phyloP scores from a whole-genome alignment of 2,329 filamentous ascomycete genomes.

The Exserohilum turcica region DNA sequence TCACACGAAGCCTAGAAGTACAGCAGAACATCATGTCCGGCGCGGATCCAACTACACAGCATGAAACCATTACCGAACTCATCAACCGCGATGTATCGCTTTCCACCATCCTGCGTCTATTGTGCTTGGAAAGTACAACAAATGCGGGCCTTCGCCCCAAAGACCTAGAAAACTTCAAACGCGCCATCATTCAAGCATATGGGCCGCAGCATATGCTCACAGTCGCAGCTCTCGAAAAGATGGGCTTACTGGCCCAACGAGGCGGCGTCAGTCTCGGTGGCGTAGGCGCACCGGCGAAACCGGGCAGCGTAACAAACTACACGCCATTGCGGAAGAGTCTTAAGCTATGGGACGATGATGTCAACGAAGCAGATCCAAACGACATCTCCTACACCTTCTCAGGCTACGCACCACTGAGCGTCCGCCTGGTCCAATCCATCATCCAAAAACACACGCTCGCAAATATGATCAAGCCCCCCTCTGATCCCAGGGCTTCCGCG shows the following conservation, averaged over 20 bases:
- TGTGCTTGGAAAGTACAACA: slow-evolving; percentile 91
- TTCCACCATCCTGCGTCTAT: slow-evolving; percentile 77
- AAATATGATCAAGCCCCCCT: slow-evolving; percentile 60
- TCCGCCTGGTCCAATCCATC: slow-evolving; percentile 89
- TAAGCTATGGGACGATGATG: slow-evolving; percentile 90
- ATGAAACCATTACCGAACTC: slow-evolving; percentile 91
- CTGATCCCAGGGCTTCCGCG: slow-evolving; percentile 40
- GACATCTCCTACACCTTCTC: slow-evolving; percentile 98
- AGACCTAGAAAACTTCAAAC: slow-evolving; percentile 88
- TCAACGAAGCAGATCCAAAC: slow-evolving; percentile 91
- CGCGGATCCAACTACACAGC: slow-evolving; percentile 84
- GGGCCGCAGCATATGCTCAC: slow-evolving; percentile 95
- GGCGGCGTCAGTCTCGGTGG: slow-evolving; percentile 55
- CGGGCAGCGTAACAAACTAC: slow-evolving; percentile 74
- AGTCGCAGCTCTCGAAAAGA: slow-evolving; percentile 83
- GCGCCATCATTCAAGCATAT: slow-evolving; percentile 87
- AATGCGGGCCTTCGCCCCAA: slow-evolving; percentile 85
- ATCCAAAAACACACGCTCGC: slow-evolving; percentile 84
- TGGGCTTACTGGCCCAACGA: slow-evolving; percentile 77
- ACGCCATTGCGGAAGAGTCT: slow-evolving; percentile 83
- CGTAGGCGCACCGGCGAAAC: slow-evolving; percentile 36
- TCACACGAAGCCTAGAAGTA: slow-evolving; percentile 85
- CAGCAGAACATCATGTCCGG: slow-evolving; percentile 95
- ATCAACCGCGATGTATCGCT: slow-evolving; percentile 85
- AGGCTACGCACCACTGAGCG: slow-evolving; percentile 90